A percentile compares a stretch with the other conserved stretches of the same genome.
These are phyloP conservation scores for Poa pratensis DNA, from an alignment of 176 grass and related monocot species.

Conservation along the genomic window DNA sequence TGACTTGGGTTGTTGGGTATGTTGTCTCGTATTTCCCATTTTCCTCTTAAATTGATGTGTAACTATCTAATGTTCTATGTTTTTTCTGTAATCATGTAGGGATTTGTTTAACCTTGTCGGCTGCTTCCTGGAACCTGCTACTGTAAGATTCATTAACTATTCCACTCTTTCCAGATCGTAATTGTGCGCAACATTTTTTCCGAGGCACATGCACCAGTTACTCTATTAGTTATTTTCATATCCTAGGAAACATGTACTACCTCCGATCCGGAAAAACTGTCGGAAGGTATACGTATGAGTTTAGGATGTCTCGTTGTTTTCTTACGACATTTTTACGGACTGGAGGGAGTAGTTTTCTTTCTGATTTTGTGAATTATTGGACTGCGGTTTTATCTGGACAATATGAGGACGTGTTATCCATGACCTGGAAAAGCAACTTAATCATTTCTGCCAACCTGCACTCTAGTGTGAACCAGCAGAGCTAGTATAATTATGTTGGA, in stretches of 20 bases:
- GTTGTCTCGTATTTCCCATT: constrained; percentile 32
- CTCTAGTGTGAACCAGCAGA: constrained; percentile 1
- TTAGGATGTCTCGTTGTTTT: too few species aligned
- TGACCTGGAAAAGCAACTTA: constrained; percentile 29
- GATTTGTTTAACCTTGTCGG: constrained; percentile 93
- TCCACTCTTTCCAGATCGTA: not conserved
- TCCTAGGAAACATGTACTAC: too few species aligned
- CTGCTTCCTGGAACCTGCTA: constrained; percentile 88
- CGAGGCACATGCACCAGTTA: constrained; percentile 11
- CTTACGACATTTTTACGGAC: too few species aligned
- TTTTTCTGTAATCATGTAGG: constrained; percentile 53
- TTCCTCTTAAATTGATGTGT: constrained; percentile 30
- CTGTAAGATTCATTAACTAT: constrained; percentile 64
- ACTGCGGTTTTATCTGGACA: not conserved
- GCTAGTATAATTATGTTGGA: constrained; percentile 4
- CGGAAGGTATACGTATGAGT: too few species aligned
- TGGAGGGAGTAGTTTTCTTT: not conserved
- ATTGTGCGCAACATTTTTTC: not conserved
- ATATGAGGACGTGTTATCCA: not conserved
- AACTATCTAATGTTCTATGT: not conserved
- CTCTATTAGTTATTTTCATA: not conserved
- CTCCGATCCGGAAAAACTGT: too few species aligned
- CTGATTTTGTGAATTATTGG: not conserved
- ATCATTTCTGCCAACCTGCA: constrained; percentile 27
- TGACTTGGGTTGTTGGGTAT: constrained; percentile 94